Evolutionary conservation across 2,329 filamentous ascomycete genomes (phyloP).

Genomic region (Thelonectria discophora): DNA sequence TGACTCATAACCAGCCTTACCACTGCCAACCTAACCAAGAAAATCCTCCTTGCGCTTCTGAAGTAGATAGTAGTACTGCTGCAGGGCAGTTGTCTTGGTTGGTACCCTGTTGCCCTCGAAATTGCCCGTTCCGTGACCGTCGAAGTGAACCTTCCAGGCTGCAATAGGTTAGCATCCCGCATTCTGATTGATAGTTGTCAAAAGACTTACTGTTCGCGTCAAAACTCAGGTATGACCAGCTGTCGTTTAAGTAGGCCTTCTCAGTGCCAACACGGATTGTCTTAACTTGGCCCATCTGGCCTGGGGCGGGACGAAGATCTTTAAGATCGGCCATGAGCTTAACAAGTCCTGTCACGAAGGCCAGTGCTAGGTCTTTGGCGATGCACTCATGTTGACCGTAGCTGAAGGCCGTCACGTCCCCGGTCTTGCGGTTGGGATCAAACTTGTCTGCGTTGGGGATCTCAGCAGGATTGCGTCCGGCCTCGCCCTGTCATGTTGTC

Average conservation of each 20-base stretch:
- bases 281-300: conserved; percentile 56
- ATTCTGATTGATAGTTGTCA: accelerated
- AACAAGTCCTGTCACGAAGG: conserved; percentile 53
- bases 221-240: conserved; percentile 56
- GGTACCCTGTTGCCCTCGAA: conserved; percentile 46
- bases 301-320: conserved; percentile 55
- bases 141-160: conserved; percentile 51
- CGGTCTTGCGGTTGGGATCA: conserved; percentile 51
- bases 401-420: conserved; percentile 54
- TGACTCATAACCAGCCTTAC: background rate
- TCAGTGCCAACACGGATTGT: conserved; percentile 51
- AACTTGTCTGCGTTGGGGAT: conserved; percentile 52
- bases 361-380: conserved; percentile 51
- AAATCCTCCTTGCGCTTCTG: conserved; percentile 47
- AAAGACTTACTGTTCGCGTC: conserved; percentile 56
- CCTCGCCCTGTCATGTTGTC: conserved; percentile 45
- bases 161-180: conserved; percentile 34
- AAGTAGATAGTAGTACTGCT: conserved; percentile 48
- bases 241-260: conserved; percentile 57
- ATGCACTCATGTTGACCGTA: conserved; percentile 58
- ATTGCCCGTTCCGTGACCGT: conserved; percentile 48
- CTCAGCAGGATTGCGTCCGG: conserved; percentile 50
- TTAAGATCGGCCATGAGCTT: conserved; percentile 55
- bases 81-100: conserved; percentile 36
- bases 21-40: conserved; percentile 1